These are phyloP conservation scores for Amylostereum areolatum DNA, from an alignment of 1,284 basidiomycete genomes.

Conservation along the genomic window DNA sequence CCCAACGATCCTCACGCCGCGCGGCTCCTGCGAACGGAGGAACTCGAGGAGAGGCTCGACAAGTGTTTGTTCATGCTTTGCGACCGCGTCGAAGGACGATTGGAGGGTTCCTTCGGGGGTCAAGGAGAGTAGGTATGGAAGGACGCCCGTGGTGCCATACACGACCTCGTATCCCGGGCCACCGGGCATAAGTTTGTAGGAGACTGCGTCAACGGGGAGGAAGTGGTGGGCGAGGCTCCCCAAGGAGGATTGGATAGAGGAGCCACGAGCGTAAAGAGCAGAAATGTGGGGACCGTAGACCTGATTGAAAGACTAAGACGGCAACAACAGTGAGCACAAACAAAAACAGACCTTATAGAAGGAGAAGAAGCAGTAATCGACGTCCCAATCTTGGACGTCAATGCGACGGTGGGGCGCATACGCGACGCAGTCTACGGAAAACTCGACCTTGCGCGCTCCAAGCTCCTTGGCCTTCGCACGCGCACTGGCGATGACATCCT, in stretches of 20 bases:
- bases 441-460: slow-evolving; percentile 57
- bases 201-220: slow-evolving; percentile 39
- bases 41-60: slow-evolving; percentile 35
- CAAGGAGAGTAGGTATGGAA: slow-evolving; percentile 60
- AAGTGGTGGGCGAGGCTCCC: slow-evolving; percentile 67
- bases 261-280: slow-evolving; percentile 52
- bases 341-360: slow-evolving; percentile 62
- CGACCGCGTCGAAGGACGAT: slow-evolving; percentile 41
- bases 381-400: slow-evolving; percentile 69
- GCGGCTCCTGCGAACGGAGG: slow-evolving; percentile 33
- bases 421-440: slow-evolving; percentile 72
- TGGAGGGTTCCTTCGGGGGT: slow-evolving; percentile 39
- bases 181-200: slow-evolving; percentile 66
- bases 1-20: slow-evolving; percentile 67
- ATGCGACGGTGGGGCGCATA: slow-evolving; percentile 71
- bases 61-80: slow-evolving; percentile 40
- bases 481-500: slow-evolving; percentile 46
- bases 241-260: slow-evolving; percentile 42
- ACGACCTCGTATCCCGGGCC: slow-evolving; percentile 71
- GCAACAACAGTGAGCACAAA: slow-evolving; percentile 3
- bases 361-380: slow-evolving; percentile 69
- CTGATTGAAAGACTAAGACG: slow-evolving; percentile 25
- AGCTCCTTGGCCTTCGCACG: slow-evolving; percentile 43
- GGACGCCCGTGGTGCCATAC: slow-evolving; percentile 52
- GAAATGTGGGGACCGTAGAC: slow-evolving; percentile 73